Evolutionary conservation across 768 basidiomycete species (phyloP).

Genomic region (Termitomyces sp.): DNA sequence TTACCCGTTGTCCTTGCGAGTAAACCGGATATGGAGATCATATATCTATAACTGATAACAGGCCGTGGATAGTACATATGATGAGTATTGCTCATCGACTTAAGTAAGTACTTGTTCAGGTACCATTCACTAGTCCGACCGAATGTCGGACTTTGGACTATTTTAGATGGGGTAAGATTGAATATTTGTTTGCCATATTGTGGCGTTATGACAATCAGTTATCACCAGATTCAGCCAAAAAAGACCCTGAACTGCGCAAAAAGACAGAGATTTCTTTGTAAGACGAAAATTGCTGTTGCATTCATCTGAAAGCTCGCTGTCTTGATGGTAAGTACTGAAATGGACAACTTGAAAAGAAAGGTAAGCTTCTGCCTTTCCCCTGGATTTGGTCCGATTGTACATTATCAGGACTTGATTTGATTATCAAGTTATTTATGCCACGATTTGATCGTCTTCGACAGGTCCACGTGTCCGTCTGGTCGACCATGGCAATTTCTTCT

Average conservation of each 20-base stretch:
- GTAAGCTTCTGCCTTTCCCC: background rate
- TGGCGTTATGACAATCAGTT: conserved; percentile 1
- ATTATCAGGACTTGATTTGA: background rate
- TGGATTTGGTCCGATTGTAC: background rate
- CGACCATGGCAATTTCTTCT: conserved; percentile 5
- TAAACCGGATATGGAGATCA: background rate
- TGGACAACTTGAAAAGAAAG: background rate
- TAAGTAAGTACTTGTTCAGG: background rate
- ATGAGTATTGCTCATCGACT: background rate
- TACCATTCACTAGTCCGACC: background rate
- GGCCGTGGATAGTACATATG: background rate
- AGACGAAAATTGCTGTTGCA: background rate
- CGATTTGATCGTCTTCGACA: conserved; percentile 13
- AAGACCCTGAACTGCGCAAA: background rate
- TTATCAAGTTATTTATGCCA: conserved; percentile 9
- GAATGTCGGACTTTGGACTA: background rate
- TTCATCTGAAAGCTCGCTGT: background rate
- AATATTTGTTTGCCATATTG: conserved; percentile 2
- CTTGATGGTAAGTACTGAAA: background rate
- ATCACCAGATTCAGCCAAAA: background rate
- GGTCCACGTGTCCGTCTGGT: conserved; percentile 11
- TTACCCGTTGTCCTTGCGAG: background rate
- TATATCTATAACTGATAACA: background rate
- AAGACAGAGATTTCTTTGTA: background rate
- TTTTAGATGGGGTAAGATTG: background rate